Percentiles rank a stretch among this genome's conserved stretches.
phyloP scores from a whole-genome alignment of 768 basidiomycete species.

The Pleurotus eryngii region DNA sequence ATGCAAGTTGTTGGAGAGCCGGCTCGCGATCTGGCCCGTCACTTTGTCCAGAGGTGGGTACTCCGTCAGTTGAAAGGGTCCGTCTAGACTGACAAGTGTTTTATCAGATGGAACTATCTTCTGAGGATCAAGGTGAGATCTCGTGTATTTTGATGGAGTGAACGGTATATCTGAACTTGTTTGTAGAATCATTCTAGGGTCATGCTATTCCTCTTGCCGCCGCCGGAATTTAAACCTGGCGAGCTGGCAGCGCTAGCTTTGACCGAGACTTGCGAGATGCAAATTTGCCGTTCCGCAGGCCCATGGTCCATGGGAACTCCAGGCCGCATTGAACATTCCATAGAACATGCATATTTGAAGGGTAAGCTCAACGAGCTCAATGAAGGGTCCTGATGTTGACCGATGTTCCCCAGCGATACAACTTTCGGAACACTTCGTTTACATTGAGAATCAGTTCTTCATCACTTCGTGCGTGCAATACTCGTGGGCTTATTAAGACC shows the following conservation, averaged over 20 bases:
- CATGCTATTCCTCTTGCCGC: constrained; percentile 93
- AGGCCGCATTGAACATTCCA: constrained; percentile 82
- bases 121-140: constrained; percentile 81
- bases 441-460: constrained; percentile 96
- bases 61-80: background rate
- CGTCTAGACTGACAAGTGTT: constrained; percentile 1
- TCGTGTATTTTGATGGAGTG: constrained; percentile 1
- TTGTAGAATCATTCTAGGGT: constrained; percentile 80
- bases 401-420: constrained; percentile 68
- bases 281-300: constrained; percentile 92
- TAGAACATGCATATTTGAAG: constrained; percentile 92
- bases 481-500: background rate
- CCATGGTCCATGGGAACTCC: constrained; percentile 96
- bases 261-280: constrained; percentile 95
- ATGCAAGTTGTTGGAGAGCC: constrained; percentile 97
- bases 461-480: constrained; percentile 72
- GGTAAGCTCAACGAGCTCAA: constrained; percentile 38
- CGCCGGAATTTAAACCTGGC: constrained; percentile 83
- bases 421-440: constrained; percentile 94
- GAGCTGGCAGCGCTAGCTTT: constrained; percentile 79
- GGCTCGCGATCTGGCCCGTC: constrained; percentile 88
- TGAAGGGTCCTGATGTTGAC: background rate
- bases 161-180: too few species aligned
- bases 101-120: constrained; percentile 85
- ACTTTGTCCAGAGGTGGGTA: constrained; percentile 85